These are phyloP conservation scores for Kurtzmaniella quercitrusa DNA, from an alignment of 1,139 yeast species.

Conservation along the genomic window DNA sequence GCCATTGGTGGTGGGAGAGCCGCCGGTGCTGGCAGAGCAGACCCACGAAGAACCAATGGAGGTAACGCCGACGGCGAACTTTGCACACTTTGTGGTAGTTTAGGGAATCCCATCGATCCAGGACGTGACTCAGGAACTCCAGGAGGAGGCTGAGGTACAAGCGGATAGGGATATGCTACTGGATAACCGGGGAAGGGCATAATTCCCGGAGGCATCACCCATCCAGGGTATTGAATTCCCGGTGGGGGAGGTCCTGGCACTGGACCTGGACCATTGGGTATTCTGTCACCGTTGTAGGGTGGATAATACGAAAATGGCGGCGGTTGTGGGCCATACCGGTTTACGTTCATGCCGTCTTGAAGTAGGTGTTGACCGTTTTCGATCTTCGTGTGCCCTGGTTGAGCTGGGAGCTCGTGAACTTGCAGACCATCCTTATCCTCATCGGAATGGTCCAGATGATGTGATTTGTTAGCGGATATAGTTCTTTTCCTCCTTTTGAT, in stretches of 20 bases:
- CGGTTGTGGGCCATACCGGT: constrained; percentile 7
- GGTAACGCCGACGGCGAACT: neutral
- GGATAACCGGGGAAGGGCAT: neutral
- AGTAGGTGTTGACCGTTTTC: constrained; percentile 1
- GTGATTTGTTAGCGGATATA: constrained; percentile 9
- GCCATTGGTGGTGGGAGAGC: constrained; percentile 10
- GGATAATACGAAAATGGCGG: constrained; percentile 29
- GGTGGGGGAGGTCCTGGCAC: constrained; percentile 44
- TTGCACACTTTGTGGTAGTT: constrained; percentile 1
- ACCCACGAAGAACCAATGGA: neutral
- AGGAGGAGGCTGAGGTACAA: neutral
- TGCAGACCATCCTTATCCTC: constrained; percentile 1
- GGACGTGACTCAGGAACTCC: neutral
- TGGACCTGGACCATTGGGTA: constrained; percentile 47
- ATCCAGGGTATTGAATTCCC: constrained; percentile 2
- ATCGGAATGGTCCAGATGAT: constrained; percentile 3
- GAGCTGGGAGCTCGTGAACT: constrained; percentile 6
- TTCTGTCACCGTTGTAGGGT: constrained; percentile 31
- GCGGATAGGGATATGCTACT: constrained; percentile 1
- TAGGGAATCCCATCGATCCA: neutral
- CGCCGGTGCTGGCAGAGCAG: constrained; percentile 1
- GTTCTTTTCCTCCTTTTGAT: constrained; percentile 71
- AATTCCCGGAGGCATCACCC: constrained; percentile 8
- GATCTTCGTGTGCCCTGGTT: constrained; percentile 7
- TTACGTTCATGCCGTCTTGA: neutral